Conservation (phyloP, 768 basidiomycete species). For the Lentinula sp. region DNA sequence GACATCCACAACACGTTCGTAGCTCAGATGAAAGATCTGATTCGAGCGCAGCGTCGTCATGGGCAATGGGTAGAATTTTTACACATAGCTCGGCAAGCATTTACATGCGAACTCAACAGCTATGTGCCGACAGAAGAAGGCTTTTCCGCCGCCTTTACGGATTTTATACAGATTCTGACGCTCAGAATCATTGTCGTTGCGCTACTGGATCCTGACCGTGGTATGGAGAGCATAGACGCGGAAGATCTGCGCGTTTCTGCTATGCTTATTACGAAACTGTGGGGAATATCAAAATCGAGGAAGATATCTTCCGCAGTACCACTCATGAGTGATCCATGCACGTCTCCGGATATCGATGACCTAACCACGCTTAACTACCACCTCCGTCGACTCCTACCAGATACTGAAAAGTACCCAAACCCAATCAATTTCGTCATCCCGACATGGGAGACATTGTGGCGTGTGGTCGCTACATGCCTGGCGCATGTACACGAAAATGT, state of each 20-base stretch:
- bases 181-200: conserved; percentile 36
- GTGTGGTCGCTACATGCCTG: conserved; percentile 42
- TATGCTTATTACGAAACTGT: conserved; percentile 36
- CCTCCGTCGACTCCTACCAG: conserved; percentile 36
- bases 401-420: conserved; percentile 23
- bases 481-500: conserved; percentile 29
- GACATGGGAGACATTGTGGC: conserved; percentile 59
- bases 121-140: not conserved
- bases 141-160: conserved; percentile 24
- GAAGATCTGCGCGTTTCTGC: conserved; percentile 31
- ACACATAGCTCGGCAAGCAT: conserved; percentile 21
- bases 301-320: not conserved
- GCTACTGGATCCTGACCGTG: conserved; percentile 28
- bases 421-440: conserved; percentile 52
- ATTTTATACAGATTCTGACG: conserved; percentile 37
- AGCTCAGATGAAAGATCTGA: conserved; percentile 19
- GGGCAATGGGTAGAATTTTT: conserved; percentile 27
- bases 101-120: conserved; percentile 10
- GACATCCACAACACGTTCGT: conserved; percentile 30
- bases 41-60: conserved; percentile 17
- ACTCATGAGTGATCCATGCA: conserved; percentile 22
- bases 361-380: conserved; percentile 15
- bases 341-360: conserved; percentile 20
- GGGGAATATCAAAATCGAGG: conserved; percentile 36
- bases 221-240: conserved; percentile 21